These are phyloP conservation scores for Schwanniomyces vanrijiae DNA, from an alignment of 805 yeast genomes.

Conservation along the genomic window DNA sequence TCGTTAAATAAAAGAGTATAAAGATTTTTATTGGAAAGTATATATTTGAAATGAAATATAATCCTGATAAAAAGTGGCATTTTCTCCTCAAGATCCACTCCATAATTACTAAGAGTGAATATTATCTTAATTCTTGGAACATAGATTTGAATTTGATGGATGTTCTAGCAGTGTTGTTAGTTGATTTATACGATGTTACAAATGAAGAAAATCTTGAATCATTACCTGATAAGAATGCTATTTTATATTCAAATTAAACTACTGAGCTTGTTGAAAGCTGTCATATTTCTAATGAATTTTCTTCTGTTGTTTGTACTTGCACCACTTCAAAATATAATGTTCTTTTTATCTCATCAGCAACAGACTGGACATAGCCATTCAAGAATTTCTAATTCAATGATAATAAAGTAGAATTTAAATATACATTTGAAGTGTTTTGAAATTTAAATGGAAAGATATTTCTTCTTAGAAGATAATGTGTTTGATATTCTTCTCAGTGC, in stretches of 20 bases:
- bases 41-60: conserved; percentile 16
- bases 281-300: conserved; percentile 11
- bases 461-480: conserved; percentile 43
- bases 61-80: conserved; percentile 5
- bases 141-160: conserved; percentile 27
- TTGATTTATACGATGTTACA: conserved; percentile 28
- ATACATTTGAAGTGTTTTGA: conserved; percentile 48
- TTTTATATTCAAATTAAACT: conserved; percentile 24
- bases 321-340: conserved; percentile 12
- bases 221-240: conserved; percentile 9
- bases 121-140: conserved; percentile 42
- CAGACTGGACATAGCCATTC: conserved; percentile 54
- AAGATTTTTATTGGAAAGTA: conserved; percentile 34
- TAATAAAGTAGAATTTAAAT: conserved; percentile 19
- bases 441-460: conserved; percentile 23
- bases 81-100: conserved; percentile 13
- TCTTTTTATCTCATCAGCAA: conserved; percentile 26
- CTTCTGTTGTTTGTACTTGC: conserved; percentile 16
- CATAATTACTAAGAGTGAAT: conserved; percentile 26
- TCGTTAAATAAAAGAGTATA: conserved; percentile 44
- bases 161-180: conserved; percentile 19
- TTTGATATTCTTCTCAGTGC: conserved; percentile 47
- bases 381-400: conserved; percentile 36
- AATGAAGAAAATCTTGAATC: conserved; percentile 27
- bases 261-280: conserved; percentile 24